Evolutionary conservation across 441 rosid genomes (phyloP), one percentile per base, ranked within the genome.

Genomic region (Erodium trifolium): DNA sequence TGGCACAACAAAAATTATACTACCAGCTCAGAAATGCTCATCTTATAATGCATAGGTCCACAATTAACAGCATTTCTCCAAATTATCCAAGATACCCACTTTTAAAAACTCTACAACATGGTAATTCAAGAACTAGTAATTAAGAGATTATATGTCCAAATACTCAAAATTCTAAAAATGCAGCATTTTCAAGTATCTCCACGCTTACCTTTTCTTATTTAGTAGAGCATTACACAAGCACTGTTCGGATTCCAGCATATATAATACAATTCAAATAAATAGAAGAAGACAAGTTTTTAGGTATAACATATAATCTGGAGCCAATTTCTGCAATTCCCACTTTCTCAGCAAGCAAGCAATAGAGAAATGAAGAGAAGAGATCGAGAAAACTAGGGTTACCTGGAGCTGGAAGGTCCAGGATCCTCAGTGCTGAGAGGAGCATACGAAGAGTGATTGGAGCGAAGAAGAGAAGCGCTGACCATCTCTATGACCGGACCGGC

Each of bases 381-480:
- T 12, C 18, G 63, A 63, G 29, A 29, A 10, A 18, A 14, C 18
- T 59, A 59, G 63, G 63, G 63, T 59, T 59, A 59, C 63, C 29
- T 18, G 63, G 63, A 73, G 71, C 71, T 49, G 55, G 68, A 73
- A 31, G 62, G 17, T 7, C 64, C 68, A 11, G 72, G 68, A 68
- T 68, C 72, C 5, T 68, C 76, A 41, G 76, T 68, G 37, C 68
- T 47, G 68, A 73, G 71, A 73, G 76, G 68, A 60, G 75, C 75
- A 55, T 72, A 72, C 11, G 78, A 74, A 11, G 63, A 53, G 66
- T 67, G 70, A 14, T 45, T 31, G 16, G 45, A 47, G 47, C 68
- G 41, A 65, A 72, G 47, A n/a, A 72, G 75, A 34, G 75, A 72
- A 18, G 71, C 43, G 70, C 75, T 72, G 13, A 72, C 75, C 75